Evolutionary conservation across 1,284 basidiomycete genomes (phyloP), one percentile per base, ranked within the genome.

Genomic region (Sparassis latifolia): DNA sequence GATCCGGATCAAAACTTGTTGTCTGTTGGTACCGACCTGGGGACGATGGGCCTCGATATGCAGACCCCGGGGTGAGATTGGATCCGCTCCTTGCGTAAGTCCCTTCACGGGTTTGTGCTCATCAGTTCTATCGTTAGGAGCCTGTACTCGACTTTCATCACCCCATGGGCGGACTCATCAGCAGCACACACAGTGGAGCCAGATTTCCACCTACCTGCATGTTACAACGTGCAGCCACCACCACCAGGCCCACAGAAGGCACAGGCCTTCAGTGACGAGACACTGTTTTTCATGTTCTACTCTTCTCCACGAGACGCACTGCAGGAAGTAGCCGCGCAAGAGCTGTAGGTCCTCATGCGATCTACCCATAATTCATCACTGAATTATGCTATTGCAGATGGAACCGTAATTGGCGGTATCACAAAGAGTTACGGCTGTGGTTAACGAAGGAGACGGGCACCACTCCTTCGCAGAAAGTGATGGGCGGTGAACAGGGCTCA

Each of bases 261-360:
- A 33, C 77, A 79, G 6, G 86, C 87, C 55, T 97, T 99, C 69
- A 89, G 88, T 64, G 96, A 99, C 69, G 96, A 99, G 73, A 98
- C 96, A 31, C 72, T 99, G 38, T 98, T 99, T 73, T 97, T 93
- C 79, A 96, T 97, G 82, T 99, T 99, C 76, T 99, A 99, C 73
- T 87, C 92, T 53, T 87, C 85, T 68, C 93, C 96, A 50, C 77
- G 92, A 62, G 96, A 99, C 70, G 84, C 89, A 33, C 74, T 97
- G 56, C 96, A 99, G 69, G 94, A 98, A 70, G 82, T 95, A 45
- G 96, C 96, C 10, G 93, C 94, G 42, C 89, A 92, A 67, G 96
- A 98, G 76, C 77, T 99, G 87, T 95, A 69, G 67, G 89, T 81
- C 4, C n/a, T 28, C 35, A 48, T 44, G 20, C 20, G 6, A 28